Base-by-base conservation (phyloP, 805 yeast genomes). In the Ogataea neopini region DNA sequence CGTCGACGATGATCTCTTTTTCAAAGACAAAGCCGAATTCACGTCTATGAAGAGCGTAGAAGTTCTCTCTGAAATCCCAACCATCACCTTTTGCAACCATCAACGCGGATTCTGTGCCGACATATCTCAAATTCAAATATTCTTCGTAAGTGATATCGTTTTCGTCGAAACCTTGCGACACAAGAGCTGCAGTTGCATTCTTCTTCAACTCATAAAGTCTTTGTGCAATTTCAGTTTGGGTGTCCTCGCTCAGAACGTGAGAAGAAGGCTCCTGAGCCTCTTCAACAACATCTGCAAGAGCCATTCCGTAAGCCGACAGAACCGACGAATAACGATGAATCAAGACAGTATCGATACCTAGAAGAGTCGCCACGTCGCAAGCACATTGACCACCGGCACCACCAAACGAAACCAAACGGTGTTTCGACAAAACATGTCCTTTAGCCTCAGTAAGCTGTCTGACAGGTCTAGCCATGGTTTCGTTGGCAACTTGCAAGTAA, bases 331-430 rank as follows among this genome's bases (percentile, higher is more conserved):
- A 86, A 62, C 84, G 78, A 67, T 89, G 96, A 20, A 86, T 83
- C 28, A 88, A 66, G 6, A 89, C 86, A 23, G 80, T 78, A 10
- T 72, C 63, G 40, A 89, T 85, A 7, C 90, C 90, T 50, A 89
- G 71, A 20, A 77, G 74, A 48, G 79, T 74, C 1, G 96, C 96
- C 29, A 89, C 82, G 8, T 86, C 82, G 41, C 79, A 82, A 2
- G 94, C 91, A 65, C 87, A 91, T 67, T 89, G 96, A 7, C 96
- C 96, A 45, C 96, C 96, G 20, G 96, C 96, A 41, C 96, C 96
- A 40, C 96, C 96, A 68, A 89, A 89, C 2, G 92, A 77, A 1
- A 90, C 95, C 49, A 89, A 68, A 48, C 84, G 70, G 63, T 89
- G 96, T 9, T 76, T 70, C 8, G 85, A 63, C 0, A 82, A 75